These are phyloP conservation scores for Ceratocystiopsis sp. DNA, from an alignment of 2,329 filamentous ascomycete genomes.

Conservation along the genomic window DNA sequence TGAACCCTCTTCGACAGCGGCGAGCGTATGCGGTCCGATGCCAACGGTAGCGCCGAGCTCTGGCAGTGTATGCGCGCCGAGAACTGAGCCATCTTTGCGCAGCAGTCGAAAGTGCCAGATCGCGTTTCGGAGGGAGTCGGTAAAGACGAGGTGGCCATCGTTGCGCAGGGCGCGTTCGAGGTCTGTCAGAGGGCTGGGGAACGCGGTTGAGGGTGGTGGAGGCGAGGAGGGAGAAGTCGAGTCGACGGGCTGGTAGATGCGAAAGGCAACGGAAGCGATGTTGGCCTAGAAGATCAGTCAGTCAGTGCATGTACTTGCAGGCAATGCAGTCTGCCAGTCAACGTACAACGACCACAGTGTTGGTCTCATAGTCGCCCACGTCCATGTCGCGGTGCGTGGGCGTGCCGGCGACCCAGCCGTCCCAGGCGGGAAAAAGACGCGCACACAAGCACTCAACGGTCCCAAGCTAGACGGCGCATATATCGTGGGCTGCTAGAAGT, in stretches of 20 bases:
- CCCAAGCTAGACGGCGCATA: background rate
- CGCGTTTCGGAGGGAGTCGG: constrained; percentile 30
- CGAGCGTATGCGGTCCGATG: constrained; percentile 26
- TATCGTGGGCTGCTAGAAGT: background rate
- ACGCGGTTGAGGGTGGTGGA: constrained; percentile 7
- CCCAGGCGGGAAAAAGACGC: constrained; percentile 2
- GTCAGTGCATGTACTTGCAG: background rate
- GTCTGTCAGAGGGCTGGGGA: constrained; percentile 30
- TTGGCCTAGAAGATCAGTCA: constrained; percentile 27
- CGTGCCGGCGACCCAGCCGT: constrained; percentile 6
- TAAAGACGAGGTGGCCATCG: constrained; percentile 35
- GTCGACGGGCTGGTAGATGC: constrained; percentile 33
- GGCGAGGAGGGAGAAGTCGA: constrained; percentile 21
- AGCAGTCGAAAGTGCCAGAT: constrained; percentile 38
- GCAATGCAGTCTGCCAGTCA: background rate
- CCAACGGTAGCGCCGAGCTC: constrained; percentile 24
- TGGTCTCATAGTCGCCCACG: constrained; percentile 45
- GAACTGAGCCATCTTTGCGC: constrained; percentile 21
- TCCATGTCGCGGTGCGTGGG: constrained; percentile 34
- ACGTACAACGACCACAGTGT: constrained; percentile 40
- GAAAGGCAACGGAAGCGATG: constrained; percentile 36
- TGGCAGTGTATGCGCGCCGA: constrained; percentile 9
- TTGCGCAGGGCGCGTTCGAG: constrained; percentile 33
- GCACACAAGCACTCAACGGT: constrained; percentile 2
- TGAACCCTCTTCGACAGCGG: constrained; percentile 29